Evolutionary conservation across 1,284 basidiomycete genomes (phyloP), one percentile per base, ranked within the genome.

Genomic region (Retiboletus flavoniger): DNA sequence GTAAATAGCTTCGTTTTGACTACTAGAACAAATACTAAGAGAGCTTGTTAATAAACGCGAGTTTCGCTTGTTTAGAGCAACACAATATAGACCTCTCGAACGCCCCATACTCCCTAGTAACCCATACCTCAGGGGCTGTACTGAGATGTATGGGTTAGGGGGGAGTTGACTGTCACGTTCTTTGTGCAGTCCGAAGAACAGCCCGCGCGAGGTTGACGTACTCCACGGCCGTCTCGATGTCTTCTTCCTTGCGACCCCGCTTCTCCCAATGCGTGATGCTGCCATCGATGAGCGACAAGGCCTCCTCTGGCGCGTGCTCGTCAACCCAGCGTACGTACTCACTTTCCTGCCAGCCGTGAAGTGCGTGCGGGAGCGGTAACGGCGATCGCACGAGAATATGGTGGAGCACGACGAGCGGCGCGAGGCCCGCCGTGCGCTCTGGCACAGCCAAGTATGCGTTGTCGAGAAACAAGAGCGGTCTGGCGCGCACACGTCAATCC

Each of bases 291-390:
- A 93, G 77, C 16, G 83, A 81, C 77, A 82, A 80, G 3, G 85
- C 81, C 66, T 92, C 90, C 57, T 79, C 79, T 56, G 85, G 82
- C 9, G 82, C 76, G 63, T 91, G 90, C 63, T 92, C 88, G 53
- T 89, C 85, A 28, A 93, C 80, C 89, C 90, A 95, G 42, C 87
- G 82, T 41, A 93, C 90, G 67, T 97, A 98, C 73, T 97, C 94
- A 9, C 87, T 82, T 68, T 96, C 92, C 55, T 91, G 88, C 95
- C 95, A 97, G 0, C 89, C 87, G 65, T 96, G 92, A 47, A 93
- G 72, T 47, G 84, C 79, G 69, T 97, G 93, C 7, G 95, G 94
- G 29, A 98, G 78, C 3, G 85, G 82, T 43, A 96, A 78, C 0
- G 91, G 85, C 2, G 91, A 92, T 14, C 93, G 86, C n/a, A 95